Evolutionary conservation across 2,329 filamentous ascomycete species (phyloP), one percentile per base, ranked within the genome.

Genomic region (Colletotrichum abscissum): DNA sequence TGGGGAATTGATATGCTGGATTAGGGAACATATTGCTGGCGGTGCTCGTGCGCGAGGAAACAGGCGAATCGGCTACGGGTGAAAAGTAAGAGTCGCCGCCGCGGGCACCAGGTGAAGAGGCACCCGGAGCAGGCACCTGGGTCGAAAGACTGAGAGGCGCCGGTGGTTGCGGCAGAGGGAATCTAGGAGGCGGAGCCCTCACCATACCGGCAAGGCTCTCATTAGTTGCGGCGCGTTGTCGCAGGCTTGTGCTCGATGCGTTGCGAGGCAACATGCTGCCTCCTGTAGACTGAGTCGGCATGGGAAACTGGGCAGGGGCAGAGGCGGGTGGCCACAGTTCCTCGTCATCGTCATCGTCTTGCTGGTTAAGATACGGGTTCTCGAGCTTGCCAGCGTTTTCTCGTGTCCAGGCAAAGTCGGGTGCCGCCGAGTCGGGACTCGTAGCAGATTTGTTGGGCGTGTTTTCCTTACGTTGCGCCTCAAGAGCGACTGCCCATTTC

Each of bases 51-150:
- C 94, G 89, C 28, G 92, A 92, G 16, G 93, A 94, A 56, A 91
- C 91, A 11, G 94, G 94, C 0, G 94, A 95, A 67, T 98, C 95
- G 42, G 88, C 89, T 2, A 92, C 89, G 0, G 97, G 97, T 0
- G 96, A 98, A 82, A 99, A 99, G 83, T 98, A 98, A 4, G 95
- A 98, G 72, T 95, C 94, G n/a, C 87, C 90, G 46, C 86, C 87
- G 64, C 90, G 88, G 24, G 90, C 86, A 30, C 87, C 86, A 1
- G 94, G 93, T 16, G 93, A 94, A 65, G 83, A 82, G 63, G 86
- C 83, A 58, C 84, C 80, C 22, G 79, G 78, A 22, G 79, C 75
- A 9, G 76, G 75, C 62, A 82, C 75, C 75, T 88, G 85, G 1
- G 89, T 92, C 78, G 96, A 93, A 30, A 98, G 83, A 74, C 91